A percentile compares a stretch with the other conserved stretches of the same genome.
Conservation (phyloP, 345 rosid species). For the Hibiscus trionum region DNA sequence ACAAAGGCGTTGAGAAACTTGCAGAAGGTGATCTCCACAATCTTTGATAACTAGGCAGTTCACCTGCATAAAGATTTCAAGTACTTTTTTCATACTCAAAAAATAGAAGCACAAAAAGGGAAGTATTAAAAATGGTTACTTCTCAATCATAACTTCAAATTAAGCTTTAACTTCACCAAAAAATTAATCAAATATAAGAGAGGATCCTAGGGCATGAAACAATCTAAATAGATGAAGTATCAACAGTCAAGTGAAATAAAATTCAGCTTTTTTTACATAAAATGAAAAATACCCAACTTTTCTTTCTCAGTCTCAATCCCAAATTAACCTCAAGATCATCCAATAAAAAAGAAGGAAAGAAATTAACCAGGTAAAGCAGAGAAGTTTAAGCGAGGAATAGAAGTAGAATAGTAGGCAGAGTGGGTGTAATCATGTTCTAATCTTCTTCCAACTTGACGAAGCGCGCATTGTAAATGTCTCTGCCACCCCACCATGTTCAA, state of each 20-base stretch:
- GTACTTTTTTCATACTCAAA: too few species aligned
- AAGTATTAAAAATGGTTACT: too few species aligned
- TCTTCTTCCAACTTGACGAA: constrained; percentile 42
- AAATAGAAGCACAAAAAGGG: too few species aligned
- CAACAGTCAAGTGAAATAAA: neutral
- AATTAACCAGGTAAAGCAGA: constrained; percentile 30
- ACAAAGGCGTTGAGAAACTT: constrained; percentile 33
- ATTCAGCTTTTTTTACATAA: neutral
- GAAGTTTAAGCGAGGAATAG: constrained; percentile 21
- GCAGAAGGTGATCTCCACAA: constrained; percentile 35
- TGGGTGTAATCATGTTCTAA: constrained; percentile 28
- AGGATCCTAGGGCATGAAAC: neutral
- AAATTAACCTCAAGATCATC: neutral
- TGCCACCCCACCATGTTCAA: constrained; percentile 67
- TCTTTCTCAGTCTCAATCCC: neutral
- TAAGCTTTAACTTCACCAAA: neutral
- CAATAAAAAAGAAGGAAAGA: neutral
- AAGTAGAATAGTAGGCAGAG: constrained; percentile 17
- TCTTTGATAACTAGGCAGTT: constrained; percentile 26
- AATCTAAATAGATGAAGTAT: neutral
- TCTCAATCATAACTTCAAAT: too few species aligned
- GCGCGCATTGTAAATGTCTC: constrained; percentile 43
- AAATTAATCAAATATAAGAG: neutral
- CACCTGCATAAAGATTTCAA: constrained; percentile 25
- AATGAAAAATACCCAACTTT: neutral